Evolutionary conservation across 2,329 filamentous ascomycete species (phyloP).

Genomic region (Amylocarpus encephaloides): DNA sequence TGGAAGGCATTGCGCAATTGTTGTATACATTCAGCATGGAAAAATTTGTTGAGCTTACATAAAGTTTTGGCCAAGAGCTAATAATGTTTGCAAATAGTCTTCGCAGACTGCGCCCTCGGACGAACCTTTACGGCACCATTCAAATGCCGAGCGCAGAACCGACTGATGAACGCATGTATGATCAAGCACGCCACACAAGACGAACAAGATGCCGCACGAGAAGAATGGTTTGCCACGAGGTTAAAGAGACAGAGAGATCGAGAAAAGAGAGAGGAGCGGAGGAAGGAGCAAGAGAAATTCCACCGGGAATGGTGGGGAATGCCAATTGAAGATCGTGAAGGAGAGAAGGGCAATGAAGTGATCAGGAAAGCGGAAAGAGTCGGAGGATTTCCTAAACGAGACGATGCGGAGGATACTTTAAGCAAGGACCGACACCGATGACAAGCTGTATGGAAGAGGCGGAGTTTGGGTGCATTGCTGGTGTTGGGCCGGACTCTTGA

Average conservation of each 20-base stretch:
- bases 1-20: background rate
- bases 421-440: conserved; percentile 33
- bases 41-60: background rate
- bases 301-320: conserved; percentile 63
- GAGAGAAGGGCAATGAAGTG: conserved; percentile 48
- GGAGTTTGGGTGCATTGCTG: conserved; percentile 9
- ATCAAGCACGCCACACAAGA: conserved; percentile 73
- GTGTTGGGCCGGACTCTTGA: conserved; percentile 1
- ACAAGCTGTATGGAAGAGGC: conserved; percentile 6
- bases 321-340: conserved; percentile 50
- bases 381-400: conserved; percentile 44
- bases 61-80: background rate
- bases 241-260: conserved; percentile 63
- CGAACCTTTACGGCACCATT: conserved; percentile 86
- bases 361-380: conserved; percentile 49
- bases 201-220: conserved; percentile 80
- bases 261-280: conserved; percentile 55
- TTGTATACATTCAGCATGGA: background rate
- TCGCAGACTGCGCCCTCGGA: conserved; percentile 81
- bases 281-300: conserved; percentile 57
- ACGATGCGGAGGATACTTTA: conserved; percentile 29
- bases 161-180: conserved; percentile 94
- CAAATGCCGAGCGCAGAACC: conserved; percentile 71
- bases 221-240: conserved; percentile 84
- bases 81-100: conserved; percentile 51